Evolutionary conservation across 257 asterid genomes (phyloP), one percentile per base, ranked within the genome.

Genomic region (Oldenlandia corymbosa): DNA sequence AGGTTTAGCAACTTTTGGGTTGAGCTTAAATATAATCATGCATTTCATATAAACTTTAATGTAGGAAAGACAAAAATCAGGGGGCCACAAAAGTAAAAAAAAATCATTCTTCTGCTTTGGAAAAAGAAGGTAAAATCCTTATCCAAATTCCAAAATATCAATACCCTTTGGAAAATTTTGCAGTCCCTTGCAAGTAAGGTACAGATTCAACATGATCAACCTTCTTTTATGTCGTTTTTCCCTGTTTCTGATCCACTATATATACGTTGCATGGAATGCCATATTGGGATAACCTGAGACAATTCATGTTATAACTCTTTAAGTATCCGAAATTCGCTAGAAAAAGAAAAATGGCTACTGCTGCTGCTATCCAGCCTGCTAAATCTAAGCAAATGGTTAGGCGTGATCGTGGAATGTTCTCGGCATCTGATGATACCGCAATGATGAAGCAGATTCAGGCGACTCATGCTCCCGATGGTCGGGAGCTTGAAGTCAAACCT

Each of bases 101-200:
- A n/a, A n/a, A n/a, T n/a, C n/a, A n/a, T 54, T 43, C 61, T 56
- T 31, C 30, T 56, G 13, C 61, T 56, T 56, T 56, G 26, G 18
- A 3, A 31, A 55, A 31, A 18, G 32, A 21, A 56, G 18, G 24
- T 1, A 26, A 54, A 47, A 65, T 27, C 64, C 84, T 78, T 71
- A 76, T 80, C 82, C 70, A 58, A 66, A 39, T 53, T 18, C 13
- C 34, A 14, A 6, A 9, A n/a, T n/a, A n/a, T n/a, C n/a, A n/a
- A n/a, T n/a, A n/a, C n/a, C n/a, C 86, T 77, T 80, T 77, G 75
- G 55, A 53, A 66, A 52, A 49, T 55, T 75, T 72, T 67, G 72
- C 83, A 79, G 85, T 42, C 64, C 69, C 74, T n/a, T 53, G 59
- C 88, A 88, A 90, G 97, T 83, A 90, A 90, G 90, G 97, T 82